Base-by-base conservation (phyloP, 2,329 filamentous ascomycete species). In the Juglanconis juglandina region DNA sequence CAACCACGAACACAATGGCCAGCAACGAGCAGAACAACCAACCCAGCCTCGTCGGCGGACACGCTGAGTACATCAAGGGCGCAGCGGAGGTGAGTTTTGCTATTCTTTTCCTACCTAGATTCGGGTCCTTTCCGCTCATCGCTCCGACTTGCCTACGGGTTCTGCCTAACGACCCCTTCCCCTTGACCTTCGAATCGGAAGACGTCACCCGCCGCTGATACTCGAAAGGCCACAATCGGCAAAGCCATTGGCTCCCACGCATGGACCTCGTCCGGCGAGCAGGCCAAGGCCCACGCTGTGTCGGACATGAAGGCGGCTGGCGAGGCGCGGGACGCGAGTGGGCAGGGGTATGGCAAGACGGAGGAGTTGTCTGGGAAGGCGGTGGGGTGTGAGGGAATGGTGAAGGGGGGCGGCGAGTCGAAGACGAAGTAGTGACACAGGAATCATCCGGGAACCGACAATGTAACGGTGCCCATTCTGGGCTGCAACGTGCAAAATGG, bases 301-400 rank as follows among this genome's bases (percentile, higher is more conserved):
- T 80, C 84, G 41, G 74, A 80, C 1, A 86, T 91, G 85, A 87
- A 87, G 73, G 74, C 78, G 8, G 87, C 84, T 1, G 77, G 79
- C 61, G 80, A 85, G 65, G 73, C 79, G 56, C 78, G 87, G 30
- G 84, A 89, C 65, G 70, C 81, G 1, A 66, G 72, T 2, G 68
- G 71, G 5, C 75, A 81, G 48, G 87, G 87, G 0, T 85, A 81
- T 58, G 88, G 88, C 41, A 84, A 81, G 67, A 78, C 79, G 3
- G 88, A 91, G 70, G 83, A 90, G 76, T 69, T 86, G 52, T 83
- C 85, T 0, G 88, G 88, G 5, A 84, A 82, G 68, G 73, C 82
- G 0, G 81, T 84, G 0, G 87, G 88, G 0, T 91, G 88, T 65
- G 84, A 88, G 71, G 88, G 88, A 0, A 90, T 91, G 88, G 76